Evolutionary conservation across 306 rosid genomes (phyloP).

Genomic region (Canavalia ensiformis): DNA sequence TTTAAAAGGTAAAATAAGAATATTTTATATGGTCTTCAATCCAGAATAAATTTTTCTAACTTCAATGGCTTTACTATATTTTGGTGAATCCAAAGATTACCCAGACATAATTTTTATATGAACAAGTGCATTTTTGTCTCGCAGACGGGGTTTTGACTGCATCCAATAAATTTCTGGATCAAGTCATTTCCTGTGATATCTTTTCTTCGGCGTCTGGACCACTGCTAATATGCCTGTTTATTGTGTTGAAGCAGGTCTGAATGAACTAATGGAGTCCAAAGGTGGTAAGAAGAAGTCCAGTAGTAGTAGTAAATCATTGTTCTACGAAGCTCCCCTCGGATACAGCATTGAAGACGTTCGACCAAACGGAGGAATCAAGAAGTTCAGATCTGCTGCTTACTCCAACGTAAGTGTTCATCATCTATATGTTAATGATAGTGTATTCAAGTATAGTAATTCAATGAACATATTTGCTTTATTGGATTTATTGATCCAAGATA

Average conservation of each 20-base stretch:
- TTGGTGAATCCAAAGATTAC: neutral
- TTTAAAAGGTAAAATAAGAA: neutral
- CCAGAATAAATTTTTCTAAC: too few species aligned
- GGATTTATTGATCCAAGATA: neutral
- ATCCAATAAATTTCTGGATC: neutral
- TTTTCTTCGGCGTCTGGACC: neutral
- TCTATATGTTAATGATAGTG: neutral
- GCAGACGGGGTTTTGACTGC: too few species aligned
- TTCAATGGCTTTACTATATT: too few species aligned
- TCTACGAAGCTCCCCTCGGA: conserved; percentile 90
- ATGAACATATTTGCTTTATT: neutral
- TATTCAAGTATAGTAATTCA: too few species aligned
- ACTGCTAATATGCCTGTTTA: neutral
- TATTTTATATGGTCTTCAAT: too few species aligned
- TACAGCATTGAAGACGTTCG: conserved; percentile 91
- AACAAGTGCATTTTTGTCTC: too few species aligned
- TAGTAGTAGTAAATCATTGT: conserved; percentile 71
- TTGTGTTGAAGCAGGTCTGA: conserved; percentile 51
- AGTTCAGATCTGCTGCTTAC: conserved; percentile 93
- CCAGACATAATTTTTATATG: neutral
- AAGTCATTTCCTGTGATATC: too few species aligned
- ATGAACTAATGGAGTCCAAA: conserved; percentile 84
- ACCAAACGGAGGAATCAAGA: conserved; percentile 87
- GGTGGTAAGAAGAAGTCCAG: conserved; percentile 87
- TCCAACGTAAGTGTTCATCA: conserved; percentile 67